Conservation (phyloP, 2,329 filamentous ascomycete species). For the Alternaria triticina region DNA sequence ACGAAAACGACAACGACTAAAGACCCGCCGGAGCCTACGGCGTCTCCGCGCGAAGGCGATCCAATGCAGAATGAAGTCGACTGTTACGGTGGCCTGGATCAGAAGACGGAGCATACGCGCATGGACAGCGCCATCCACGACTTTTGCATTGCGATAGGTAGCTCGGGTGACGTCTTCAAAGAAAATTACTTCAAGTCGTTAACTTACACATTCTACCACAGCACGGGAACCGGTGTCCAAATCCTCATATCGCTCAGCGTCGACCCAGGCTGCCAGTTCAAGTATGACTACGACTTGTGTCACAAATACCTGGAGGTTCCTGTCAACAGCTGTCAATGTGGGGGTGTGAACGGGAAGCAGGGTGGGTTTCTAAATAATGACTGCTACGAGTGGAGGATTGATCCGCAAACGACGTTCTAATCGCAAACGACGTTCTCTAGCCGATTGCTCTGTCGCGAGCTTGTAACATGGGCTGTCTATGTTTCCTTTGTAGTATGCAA, state of each 20-base stretch:
- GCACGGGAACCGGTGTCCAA: neutral
- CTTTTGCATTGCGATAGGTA: neutral
- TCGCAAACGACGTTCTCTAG: neutral
- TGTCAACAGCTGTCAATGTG: neutral
- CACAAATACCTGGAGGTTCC: neutral
- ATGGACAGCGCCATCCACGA: neutral
- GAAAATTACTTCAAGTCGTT: neutral
- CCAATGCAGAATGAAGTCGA: neutral
- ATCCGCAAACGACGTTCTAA: neutral
- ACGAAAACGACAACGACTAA: neutral
- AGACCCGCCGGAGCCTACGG: neutral
- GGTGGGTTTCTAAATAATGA: neutral
- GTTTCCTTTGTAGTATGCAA: neutral
- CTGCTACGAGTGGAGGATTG: neutral
- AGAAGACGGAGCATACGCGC: neutral
- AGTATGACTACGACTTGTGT: neutral
- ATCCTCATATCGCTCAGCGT: neutral
- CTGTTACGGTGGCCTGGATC: neutral
- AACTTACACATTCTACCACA: neutral
- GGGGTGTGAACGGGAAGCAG: neutral
- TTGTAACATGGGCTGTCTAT: neutral
- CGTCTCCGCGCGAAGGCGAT: neutral
- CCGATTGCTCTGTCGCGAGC: neutral
- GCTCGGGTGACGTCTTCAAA: neutral
- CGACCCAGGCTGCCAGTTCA: neutral